Evolutionary conservation across 2,329 filamentous ascomycete species (phyloP).

Genomic region (Colletotrichum navitas): DNA sequence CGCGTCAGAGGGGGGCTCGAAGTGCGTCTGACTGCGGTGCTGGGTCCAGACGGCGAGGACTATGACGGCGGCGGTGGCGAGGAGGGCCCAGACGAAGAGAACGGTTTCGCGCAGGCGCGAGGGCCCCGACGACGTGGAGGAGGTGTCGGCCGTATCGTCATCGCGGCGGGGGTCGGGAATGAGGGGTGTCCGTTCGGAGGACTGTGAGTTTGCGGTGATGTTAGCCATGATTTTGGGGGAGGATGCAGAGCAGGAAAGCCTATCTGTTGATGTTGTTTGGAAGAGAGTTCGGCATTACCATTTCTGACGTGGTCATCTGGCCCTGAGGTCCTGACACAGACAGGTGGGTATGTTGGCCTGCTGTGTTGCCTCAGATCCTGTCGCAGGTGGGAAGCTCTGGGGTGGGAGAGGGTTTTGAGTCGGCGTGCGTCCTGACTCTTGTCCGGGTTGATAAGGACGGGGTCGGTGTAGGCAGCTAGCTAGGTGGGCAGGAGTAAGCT

Average conservation of each 20-base stretch:
- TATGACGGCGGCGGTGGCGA: slow-evolving; percentile 84
- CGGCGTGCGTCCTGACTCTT: slow-evolving; percentile 10
- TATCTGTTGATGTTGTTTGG: not conserved
- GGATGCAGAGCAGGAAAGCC: not conserved
- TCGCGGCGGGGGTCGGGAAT: slow-evolving; percentile 51
- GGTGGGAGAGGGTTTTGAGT: slow-evolving; percentile 9
- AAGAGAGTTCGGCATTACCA: slow-evolving; percentile 15
- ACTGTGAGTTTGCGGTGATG: slow-evolving; percentile 53
- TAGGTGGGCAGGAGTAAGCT: too few relatives aligned
- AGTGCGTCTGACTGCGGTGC: slow-evolving; percentile 70
- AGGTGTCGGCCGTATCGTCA: slow-evolving; percentile 46
- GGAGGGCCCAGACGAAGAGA: slow-evolving; percentile 84
- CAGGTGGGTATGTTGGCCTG: not conserved
- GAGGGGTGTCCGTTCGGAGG: slow-evolving; percentile 60
- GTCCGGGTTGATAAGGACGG: slow-evolving; percentile 22
- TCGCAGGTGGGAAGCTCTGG: slow-evolving; percentile 21
- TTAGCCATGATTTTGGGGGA: slow-evolving; percentile 27
- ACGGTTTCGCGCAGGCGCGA: slow-evolving; percentile 75
- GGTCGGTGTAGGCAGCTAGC: slow-evolving; percentile 9
- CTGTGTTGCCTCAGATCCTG: slow-evolving; percentile 27
- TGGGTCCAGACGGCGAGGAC: slow-evolving; percentile 83
- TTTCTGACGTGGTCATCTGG: slow-evolving; percentile 1
- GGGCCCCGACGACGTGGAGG: slow-evolving; percentile 45
- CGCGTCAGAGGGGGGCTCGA: slow-evolving; percentile 45
- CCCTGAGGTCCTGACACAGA: slow-evolving; percentile 7